Evolutionary conservation across 1,139 yeast genomes (phyloP), one percentile per base, ranked within the genome.

Genomic region (Blastobotrys arbuscula): DNA sequence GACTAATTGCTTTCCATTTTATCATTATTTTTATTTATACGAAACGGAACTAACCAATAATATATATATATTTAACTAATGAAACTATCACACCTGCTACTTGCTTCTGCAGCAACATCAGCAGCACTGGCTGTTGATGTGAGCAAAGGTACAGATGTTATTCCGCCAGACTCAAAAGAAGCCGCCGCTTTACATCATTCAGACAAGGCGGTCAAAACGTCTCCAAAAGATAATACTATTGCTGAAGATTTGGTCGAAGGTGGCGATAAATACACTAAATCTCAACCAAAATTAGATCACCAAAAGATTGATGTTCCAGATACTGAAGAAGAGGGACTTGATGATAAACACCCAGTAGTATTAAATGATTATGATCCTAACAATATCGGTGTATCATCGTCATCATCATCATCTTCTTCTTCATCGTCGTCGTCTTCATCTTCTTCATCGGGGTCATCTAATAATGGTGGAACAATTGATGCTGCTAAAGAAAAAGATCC

Each of bases 311-410:
- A 58, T 41, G 54, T 53, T 20, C 60, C 63, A 8, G 66, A 59
- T 37, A 49, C 58, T 16, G 61, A 57, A 39, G 39, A 47, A 23
- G 56, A 45, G 6, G 60, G 53, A 2, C 55, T 59, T 10, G 58
- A 61, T 12, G 57, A 59, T 21, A 49, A 45, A 20, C 61, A 63
- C 39, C 66, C 69, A 2, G 66, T 62, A 16, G 68, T 66, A 24
- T 60, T 66, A 39, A 66, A 66, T 53, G 72, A 68, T 52, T 68
- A 67, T 48, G 70, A 68, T 53, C 71, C 71, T 10, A 63, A 59
- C 47, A 63, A 68, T 26, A 57, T 67, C 36, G 71, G 71, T 3
- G 65, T 62, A 8, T 51, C 61, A 12, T 5, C 37, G 2, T 20
- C 21, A n/a, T 15, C n/a, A 9, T 28, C 31, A 9, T 28, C 31